Evolutionary conservation across 2,329 filamentous ascomycete species (phyloP).

Genomic region (Fonsecaea pedrosoi): DNA sequence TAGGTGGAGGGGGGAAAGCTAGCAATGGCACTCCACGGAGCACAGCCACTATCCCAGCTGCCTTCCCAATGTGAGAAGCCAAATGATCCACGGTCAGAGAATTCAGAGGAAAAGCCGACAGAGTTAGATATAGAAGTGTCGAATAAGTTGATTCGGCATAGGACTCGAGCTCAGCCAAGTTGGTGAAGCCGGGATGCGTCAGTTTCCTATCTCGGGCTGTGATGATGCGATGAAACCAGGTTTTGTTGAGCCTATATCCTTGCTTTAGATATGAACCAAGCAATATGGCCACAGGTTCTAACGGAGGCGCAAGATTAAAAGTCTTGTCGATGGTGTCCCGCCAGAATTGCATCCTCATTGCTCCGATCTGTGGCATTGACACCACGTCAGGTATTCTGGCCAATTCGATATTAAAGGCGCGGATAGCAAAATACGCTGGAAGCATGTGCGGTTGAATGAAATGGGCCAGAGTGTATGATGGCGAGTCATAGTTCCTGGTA

Average conservation of each 20-base stretch:
- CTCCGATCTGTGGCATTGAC: slow-evolving; percentile 82
- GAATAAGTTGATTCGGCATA: slow-evolving; percentile 97
- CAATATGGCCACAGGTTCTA: slow-evolving; percentile 88
- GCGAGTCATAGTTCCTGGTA: slow-evolving; percentile 80
- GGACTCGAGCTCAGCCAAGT: slow-evolving; percentile 74
- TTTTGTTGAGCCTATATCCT: slow-evolving; percentile 63
- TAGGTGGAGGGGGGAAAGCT: slow-evolving; percentile 73
- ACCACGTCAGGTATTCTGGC: slow-evolving; percentile 88
- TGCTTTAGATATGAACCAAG: slow-evolving; percentile 73
- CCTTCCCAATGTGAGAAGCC: slow-evolving; percentile 93
- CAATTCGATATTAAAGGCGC: slow-evolving; percentile 91
- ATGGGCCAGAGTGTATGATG: slow-evolving; percentile 82
- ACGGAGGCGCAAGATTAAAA: slow-evolving; percentile 78
- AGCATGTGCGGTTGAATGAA: slow-evolving; percentile 78
- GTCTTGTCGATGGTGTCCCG: slow-evolving; percentile 80
- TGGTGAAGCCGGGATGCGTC: slow-evolving; percentile 80
- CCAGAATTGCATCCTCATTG: slow-evolving; percentile 95
- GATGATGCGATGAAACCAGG: slow-evolving; percentile 79
- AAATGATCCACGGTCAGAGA: slow-evolving; percentile 90
- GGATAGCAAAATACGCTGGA: slow-evolving; percentile 87
- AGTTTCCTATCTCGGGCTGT: slow-evolving; percentile 81
- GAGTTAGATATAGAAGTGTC: slow-evolving; percentile 84
- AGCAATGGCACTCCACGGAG: slow-evolving; percentile 86
- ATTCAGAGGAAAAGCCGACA: slow-evolving; percentile 78
- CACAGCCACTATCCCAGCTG: slow-evolving; percentile 83